Evolutionary conservation across 768 basidiomycete genomes (phyloP), one percentile per base, ranked within the genome.

Genomic region (Lactarius sanguifluus): DNA sequence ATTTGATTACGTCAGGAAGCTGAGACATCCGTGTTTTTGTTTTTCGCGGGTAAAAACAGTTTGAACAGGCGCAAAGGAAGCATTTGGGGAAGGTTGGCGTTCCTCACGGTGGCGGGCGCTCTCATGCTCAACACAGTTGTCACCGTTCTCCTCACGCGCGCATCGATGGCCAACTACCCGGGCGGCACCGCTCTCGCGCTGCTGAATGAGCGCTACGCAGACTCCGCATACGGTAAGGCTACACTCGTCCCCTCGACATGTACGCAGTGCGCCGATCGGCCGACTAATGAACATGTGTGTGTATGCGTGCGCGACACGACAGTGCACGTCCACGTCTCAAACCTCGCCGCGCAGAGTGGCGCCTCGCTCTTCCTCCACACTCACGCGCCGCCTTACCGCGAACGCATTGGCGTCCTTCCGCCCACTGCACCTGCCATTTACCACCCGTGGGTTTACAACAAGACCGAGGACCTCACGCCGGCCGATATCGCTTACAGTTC

Each of bases 311-410:
- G 16, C 41, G 41, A 41, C 41, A 18, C 28, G 13, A 20, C 75
- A 78, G 83, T 86, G 43, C 85, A 88, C 64, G 84, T 96, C 4
- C 90, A 96, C 72, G 86, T 97, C 54, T 88, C 86, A 59, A 91
- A 96, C 69, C 83, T 94, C 54, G 90, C 92, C 1, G 88, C 92
- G 2, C 95, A 96, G 76, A 94, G 90, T 0, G 96, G 97, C 2
- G 91, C 93, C 3, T 90, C 93, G 0, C 86, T 95, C 61, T 97
- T 98, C 81, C 85, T 87, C 25, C 91, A 92, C 47, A 81, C 84
- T 25, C 79, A 89, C 62, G 76, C 87, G 0, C 81, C 83, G 1
- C 90, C 93, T 1, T 81, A 82, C 61, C 74, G 79, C 60, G 58
- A 72, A 5, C 58, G 65, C 69, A 20, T 64, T 52, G 61, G 71